Percentiles rank a stretch among this genome's conserved stretches.
These are phyloP conservation scores for Jatropha podagrica DNA, from an alignment of 441 rosid species.

Conservation along the genomic window DNA sequence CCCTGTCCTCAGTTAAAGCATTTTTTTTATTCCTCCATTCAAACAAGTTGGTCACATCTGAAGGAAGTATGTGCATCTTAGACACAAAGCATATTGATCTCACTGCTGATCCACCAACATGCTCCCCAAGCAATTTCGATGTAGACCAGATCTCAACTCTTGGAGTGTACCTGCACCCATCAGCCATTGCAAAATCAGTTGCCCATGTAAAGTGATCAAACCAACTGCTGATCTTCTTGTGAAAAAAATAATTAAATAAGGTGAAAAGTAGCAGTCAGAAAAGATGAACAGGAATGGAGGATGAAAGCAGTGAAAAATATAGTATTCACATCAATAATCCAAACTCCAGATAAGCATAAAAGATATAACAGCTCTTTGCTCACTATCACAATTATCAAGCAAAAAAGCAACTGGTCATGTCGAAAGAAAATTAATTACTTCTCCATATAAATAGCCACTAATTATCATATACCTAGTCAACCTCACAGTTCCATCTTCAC, in stretches of 20 bases:
- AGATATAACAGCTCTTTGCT: background rate
- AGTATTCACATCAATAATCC: background rate
- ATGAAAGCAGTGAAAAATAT: background rate
- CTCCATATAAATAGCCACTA: conserved; percentile 15
- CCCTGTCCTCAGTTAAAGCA: conserved; percentile 32
- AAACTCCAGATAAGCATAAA: background rate
- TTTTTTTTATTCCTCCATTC: conserved; percentile 27
- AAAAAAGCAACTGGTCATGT: conserved; percentile 3
- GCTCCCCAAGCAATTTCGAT: conserved; percentile 93
- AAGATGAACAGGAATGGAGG: background rate
- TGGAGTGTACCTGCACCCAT: conserved; percentile 50
- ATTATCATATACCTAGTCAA: conserved; percentile 64
- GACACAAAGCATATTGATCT: conserved; percentile 83
- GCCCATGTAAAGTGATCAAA: conserved; percentile 7
- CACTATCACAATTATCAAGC: conserved; percentile 16
- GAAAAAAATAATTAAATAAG: background rate
- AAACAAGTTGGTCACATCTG: conserved; percentile 28
- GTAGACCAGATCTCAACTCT: conserved; percentile 62
- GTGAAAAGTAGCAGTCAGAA: background rate
- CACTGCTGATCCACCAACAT: conserved; percentile 98
- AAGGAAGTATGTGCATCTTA: conserved; percentile 46
- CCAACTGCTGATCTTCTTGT: background rate
- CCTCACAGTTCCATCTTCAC: conserved; percentile 99
- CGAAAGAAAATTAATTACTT: background rate
- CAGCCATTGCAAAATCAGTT: conserved; percentile 24